phyloP scores from a whole-genome alignment of 2,329 filamentous ascomycete species.

The Fusarium coffeatum region DNA sequence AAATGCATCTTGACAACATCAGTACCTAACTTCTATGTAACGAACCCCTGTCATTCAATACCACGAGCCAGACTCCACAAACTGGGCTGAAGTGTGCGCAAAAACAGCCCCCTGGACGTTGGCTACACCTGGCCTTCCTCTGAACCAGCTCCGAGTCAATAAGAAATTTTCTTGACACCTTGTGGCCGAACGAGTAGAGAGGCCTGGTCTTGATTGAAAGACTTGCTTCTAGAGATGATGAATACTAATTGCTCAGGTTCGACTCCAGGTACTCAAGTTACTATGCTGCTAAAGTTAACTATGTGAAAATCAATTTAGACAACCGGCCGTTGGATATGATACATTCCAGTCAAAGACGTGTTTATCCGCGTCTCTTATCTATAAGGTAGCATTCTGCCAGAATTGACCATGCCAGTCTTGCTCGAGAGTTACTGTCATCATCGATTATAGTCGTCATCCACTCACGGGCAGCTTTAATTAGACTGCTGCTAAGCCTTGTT shows the following conservation, averaged over 20 bases:
- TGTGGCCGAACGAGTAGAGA: neutral
- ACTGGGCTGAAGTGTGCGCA: slow-evolving; percentile 30
- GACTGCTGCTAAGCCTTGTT: slow-evolving; percentile 26
- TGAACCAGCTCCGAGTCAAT: no score
- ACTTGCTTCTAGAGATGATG: neutral
- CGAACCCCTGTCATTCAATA: neutral
- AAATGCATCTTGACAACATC: neutral
- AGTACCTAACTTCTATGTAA: neutral
- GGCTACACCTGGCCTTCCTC: slow-evolving; percentile 1
- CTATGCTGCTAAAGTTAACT: neutral
- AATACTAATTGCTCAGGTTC: neutral
- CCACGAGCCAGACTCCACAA: slow-evolving; percentile 20
- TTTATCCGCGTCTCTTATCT: neutral
- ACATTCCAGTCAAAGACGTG: neutral
- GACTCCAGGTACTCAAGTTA: neutral
- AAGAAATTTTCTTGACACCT: neutral
- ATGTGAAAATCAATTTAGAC: neutral
- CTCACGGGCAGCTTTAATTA: slow-evolving; percentile 19
- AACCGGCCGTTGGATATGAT: neutral
- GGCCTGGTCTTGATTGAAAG: neutral
- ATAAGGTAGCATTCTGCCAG: neutral
- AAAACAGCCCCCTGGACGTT: slow-evolving; percentile 2
- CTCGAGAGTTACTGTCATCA: slow-evolving; percentile 24
- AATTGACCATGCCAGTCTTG: neutral
- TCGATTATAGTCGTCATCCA: slow-evolving; percentile 28